Evolutionary conservation across 768 basidiomycete species (phyloP).

Genomic region (Lyophyllum shimeji): DNA sequence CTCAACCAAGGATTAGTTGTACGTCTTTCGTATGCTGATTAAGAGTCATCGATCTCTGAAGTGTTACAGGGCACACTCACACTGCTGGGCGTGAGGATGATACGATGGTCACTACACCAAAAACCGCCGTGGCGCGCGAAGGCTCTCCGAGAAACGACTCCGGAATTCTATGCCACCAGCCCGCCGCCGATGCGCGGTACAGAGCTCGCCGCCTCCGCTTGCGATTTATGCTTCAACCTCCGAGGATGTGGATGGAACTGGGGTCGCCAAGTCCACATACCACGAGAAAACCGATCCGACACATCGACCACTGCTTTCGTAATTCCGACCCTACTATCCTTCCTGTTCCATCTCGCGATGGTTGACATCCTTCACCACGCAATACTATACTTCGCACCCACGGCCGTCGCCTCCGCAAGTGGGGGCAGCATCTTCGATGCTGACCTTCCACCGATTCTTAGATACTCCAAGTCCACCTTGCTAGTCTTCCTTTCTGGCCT

Average conservation of each 20-base stretch:
- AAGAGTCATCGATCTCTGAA: no score
- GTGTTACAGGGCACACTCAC: conserved; percentile 35
- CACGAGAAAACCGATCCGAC: conserved; percentile 40
- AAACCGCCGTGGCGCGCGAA: conserved; percentile 31
- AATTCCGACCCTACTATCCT: conserved; percentile 30
- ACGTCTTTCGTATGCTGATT: no score
- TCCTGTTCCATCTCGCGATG: conserved; percentile 33
- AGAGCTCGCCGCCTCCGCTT: conserved; percentile 35
- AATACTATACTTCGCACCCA: conserved; percentile 48
- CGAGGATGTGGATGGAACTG: conserved; percentile 66
- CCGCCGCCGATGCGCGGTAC: conserved; percentile 8
- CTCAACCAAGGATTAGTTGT: conserved; percentile 48
- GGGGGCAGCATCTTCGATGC: conserved; percentile 46
- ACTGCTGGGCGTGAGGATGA: conserved; percentile 32
- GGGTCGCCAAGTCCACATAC: conserved; percentile 42
- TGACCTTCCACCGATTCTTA: conserved; percentile 30
- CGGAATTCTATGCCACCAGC: conserved; percentile 8
- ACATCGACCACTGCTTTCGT: conserved; percentile 38
- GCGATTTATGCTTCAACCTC: conserved; percentile 49
- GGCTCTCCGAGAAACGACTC: conserved; percentile 4
- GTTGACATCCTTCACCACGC: conserved; percentile 46
- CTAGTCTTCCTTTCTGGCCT: conserved; percentile 44
- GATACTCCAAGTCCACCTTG: conserved; percentile 42
- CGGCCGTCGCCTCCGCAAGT: conserved; percentile 34
- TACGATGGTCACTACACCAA: conserved; percentile 38